Evolutionary conservation across 179 eudicot genomes (phyloP), one percentile per base, ranked within the genome.

Genomic region (Corrigiola litoralis): DNA sequence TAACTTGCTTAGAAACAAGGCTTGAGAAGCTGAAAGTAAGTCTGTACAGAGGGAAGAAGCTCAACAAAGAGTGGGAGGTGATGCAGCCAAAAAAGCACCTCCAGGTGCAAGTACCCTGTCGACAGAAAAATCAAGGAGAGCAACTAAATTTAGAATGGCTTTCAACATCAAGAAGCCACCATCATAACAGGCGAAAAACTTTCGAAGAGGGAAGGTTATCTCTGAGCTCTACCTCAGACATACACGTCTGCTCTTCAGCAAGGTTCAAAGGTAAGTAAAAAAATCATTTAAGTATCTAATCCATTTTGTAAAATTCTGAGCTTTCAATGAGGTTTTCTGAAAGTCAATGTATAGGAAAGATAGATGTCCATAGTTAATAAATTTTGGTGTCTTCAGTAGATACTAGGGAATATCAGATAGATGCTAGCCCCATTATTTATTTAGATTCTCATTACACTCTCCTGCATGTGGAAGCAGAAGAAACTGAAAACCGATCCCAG

Each of bases 1-100:
- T 91, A 3, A 40, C 31, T 21, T 80, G 82, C 83, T 72, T 91
- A 36, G 97, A 88, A 77, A 75, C 72, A 49, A 86, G 74, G 63
- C 67, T 80, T 5, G 71, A 65, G 14, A 74, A 74, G 28, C 76
- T 88, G 50, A 86, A 86, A 69, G 33, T 71, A 59, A 67, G 61
- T 21, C 60, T 82, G 46, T 68, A 79, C 71, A 73, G 58, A 37
- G 89, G 83, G 79, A 70, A 78, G 66, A 65, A 71, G 68, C 76
- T 74, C 21, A 78, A 53, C 42, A 67, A 65, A 36, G 72, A 72
- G 24, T 54, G 67, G 61, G 70, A 74, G 40, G 17, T 61, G 23
- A 31, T 42, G 60, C 75, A 70, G 60, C 67, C 65, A 7, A 55
- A 46, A 20, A 76, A 64, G 37, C 21, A 58, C 28, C 79, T 53